A percentile compares a stretch with the other conserved stretches of the same genome.
These are phyloP conservation scores for Cladosporium sp. DNA, from an alignment of 2,329 filamentous ascomycete genomes.

Conservation along the genomic window DNA sequence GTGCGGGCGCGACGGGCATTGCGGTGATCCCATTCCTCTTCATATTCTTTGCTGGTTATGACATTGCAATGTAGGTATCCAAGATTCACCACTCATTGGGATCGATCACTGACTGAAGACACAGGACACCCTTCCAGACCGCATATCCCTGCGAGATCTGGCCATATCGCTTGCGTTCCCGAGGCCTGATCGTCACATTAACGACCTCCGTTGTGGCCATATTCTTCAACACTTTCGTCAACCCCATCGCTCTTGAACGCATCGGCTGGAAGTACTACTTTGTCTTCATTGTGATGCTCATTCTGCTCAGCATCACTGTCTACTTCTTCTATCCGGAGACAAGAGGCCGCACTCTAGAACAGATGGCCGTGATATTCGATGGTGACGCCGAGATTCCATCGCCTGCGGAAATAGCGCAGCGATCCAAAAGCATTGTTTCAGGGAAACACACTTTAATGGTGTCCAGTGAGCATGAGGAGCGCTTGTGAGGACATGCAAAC, in stretches of 20 bases:
- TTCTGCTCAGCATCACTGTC: conserved; percentile 21
- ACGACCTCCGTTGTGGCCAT: conserved; percentile 6
- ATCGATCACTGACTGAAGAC: neutral
- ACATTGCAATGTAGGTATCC: conserved; percentile 41
- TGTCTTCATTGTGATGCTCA: conserved; percentile 27
- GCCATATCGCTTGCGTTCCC: conserved; percentile 12
- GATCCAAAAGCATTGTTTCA: conserved; percentile 14
- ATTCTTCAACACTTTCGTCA: conserved; percentile 14
- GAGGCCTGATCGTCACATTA: conserved; percentile 10
- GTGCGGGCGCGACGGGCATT: conserved; percentile 34
- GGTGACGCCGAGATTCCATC: conserved; percentile 13
- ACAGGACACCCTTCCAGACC: conserved; percentile 11
- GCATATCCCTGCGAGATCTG: conserved; percentile 14
- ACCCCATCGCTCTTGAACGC: conserved; percentile 24
- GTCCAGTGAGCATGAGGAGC: conserved; percentile 14
- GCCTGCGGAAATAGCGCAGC: conserved; percentile 14
- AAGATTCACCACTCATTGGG: neutral
- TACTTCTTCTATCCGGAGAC: conserved; percentile 31
- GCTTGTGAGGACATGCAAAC: neutral
- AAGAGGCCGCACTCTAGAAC: conserved; percentile 35
- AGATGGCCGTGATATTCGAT: conserved; percentile 36
- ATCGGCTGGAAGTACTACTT: conserved; percentile 31
- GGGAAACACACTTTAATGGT: conserved; percentile 10
- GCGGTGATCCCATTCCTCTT: conserved; percentile 56
- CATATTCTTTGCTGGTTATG: conserved; percentile 55